Evolutionary conservation across 495 filamentous ascomycete species (phyloP), one percentile per base, ranked within the genome.

Genomic region (Schizothecium vesticola): DNA sequence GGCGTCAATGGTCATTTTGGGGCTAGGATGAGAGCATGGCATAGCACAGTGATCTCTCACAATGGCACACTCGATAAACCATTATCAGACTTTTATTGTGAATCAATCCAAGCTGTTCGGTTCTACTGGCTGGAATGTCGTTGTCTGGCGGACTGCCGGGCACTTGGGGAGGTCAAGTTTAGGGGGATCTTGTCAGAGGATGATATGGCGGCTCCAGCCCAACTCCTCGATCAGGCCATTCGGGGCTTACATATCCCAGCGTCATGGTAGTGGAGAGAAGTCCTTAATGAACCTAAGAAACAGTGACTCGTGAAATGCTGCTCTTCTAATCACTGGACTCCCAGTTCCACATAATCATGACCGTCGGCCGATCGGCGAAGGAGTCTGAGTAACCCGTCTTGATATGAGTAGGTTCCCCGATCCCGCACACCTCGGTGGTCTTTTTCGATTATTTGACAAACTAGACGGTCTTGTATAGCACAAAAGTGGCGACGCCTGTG

Each of bases 1-100:
- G 75, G 73, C 73, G 73, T 67, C 65, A 73, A 72, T 69, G 74
- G 75, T 74, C 73, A 73, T 76, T 74, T 76, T 72, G 65, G 70
- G 72, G 70, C 73, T 71, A 73, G 76, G 65, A 72, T 56, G 72
- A 75, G 71, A 63, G 67, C 71, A 77, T 77, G 74, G 72, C 43
- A 51, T 70, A 71, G 43, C 74, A 75, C 69, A 65, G 68, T 67
- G 71, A 70, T 67, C 71, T 67, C 72, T 68, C 69, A 67, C 62
- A 63, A 61, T 66, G 70, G 68, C 72, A 76, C 69, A 76, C 74
- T 72, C 74, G 76, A 77, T 75, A 63, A 70, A 74, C 71, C 71
- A 75, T 74, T 74, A 70, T 64, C 64, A 70, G 67, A 71, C 63
- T 56, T 61, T 65, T 67, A n/a, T 67, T 72, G 64, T 26, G 62